Base-by-base conservation (phyloP, 2,329 filamentous ascomycete species). In the Colletotrichum caudatum region DNA sequence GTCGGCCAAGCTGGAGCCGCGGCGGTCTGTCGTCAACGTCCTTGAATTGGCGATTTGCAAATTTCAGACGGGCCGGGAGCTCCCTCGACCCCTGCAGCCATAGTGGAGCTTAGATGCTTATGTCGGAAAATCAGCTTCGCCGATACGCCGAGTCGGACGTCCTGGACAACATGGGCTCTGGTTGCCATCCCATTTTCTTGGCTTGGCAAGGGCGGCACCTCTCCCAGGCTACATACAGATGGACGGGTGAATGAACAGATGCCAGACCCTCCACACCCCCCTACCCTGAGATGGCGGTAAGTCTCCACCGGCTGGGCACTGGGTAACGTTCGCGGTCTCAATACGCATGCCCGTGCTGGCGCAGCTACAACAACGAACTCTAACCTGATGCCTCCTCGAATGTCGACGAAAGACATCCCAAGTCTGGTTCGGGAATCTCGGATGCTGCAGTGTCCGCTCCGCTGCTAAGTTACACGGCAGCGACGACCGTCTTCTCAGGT, bases 31-130 rank as follows among this genome's bases (percentile, higher is more conserved):
- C 59, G 66, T 59, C 54, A 58, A 59, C 53, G 59, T 57, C 57
- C 57, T 68, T 35, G 65, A 71, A 69, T 64, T 71, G 65, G 33
- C 48, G 69, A 72, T 72, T 71, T 72, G 69, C 59, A 72, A 72
- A 72, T 72, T 71, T 71, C 65, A 71, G 65, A 69, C 51, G 59
- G 44, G 65, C 48, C 59, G 59, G 69, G 46, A 71, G 59, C 69
- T 64, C 62, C 65, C 46, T 69, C 51, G 29, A 35, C 54, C 65
- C 69, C 69, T 71, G 69, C 69, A 71, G 48, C 54, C 58, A 53
- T 48, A 44, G 48, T 39, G 65, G 54, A 39, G n/a, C 48, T 37
- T 37, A 53, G 37, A 20, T 14, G 53, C 9, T 33, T 3, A 41
- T 9, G 6, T n/a, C 69, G 69, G 69, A 69, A 54, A 12, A 72